Evolutionary conservation across 2,329 filamentous ascomycete species (phyloP), one percentile per base, ranked within the genome.

Genomic region (Penicillium sp.): DNA sequence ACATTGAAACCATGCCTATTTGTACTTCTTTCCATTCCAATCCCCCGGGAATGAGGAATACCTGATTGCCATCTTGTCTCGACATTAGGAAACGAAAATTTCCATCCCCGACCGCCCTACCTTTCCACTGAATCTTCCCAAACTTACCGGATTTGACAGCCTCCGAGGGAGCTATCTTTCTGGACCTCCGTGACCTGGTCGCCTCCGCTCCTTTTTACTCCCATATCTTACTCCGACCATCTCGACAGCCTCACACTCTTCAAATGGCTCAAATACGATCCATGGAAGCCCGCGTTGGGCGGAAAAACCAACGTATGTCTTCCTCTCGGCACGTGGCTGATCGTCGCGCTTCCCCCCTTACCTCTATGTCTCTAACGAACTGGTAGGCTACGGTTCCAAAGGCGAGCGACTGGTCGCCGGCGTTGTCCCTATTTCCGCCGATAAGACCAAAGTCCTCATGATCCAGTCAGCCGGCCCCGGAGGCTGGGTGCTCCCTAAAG

Each of bases 401-500:
- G 93, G 93, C 78, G 93, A 97, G 77, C 88, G 94, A 63, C 87
- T 97, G 58, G 94, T 99, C 66, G 93, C 94, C 57, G 94, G 94
- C 65, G 87, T 97, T 54, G 94, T 99, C 45, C 91, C 94, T 61
- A 81, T 97, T 61, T 94, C 90, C 51, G 76, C 83, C 67, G 92
- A 96, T 78, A 93, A 90, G 74, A 87, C 86, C 66, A 88, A 89
- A 73, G 93, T 99, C 57, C 83, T 99, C 64, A 82, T 99, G 64
- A 96, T 97, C 67, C 92, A 97, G 78, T 96, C 92, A 50, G 93
- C 90, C 48, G 85, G 90, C 61, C 88, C 92, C 67, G 90, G 90
- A 73, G 90, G 90, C 67, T 99, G 94, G 94, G 94, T 99, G 41
- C 82, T 99, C 55, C 94, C 94, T 56, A 99, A 99, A 74, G 94